Evolutionary conservation across 1,284 basidiomycete species (phyloP).

Genomic region (Boletus austroedulis): DNA sequence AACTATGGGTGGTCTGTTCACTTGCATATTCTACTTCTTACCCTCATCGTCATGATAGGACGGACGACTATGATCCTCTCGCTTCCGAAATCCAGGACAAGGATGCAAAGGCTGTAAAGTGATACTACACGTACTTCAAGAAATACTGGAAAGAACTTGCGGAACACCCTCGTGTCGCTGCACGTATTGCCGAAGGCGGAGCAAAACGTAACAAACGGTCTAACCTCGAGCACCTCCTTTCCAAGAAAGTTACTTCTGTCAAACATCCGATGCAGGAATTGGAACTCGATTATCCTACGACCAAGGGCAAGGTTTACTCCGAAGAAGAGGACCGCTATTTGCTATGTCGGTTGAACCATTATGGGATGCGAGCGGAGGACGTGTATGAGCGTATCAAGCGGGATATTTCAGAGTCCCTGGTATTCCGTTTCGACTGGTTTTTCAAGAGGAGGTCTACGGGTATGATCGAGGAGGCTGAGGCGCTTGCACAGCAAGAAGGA

Average conservation of each 20-base stretch:
- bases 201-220: constrained; percentile 85
- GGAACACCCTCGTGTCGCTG: constrained; percentile 82
- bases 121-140: constrained; percentile 86
- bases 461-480: constrained; percentile 86
- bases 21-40: no score
- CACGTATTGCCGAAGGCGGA: constrained; percentile 80
- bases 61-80: constrained; percentile 72
- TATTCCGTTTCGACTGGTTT: constrained; percentile 98
- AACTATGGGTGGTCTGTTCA: constrained; percentile 75
- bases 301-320: constrained; percentile 93
- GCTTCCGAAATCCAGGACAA: constrained; percentile 88
- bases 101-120: constrained; percentile 74
- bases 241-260: constrained; percentile 79
- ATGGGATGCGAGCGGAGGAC: constrained; percentile 95
- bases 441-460: constrained; percentile 89
- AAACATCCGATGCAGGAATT: constrained; percentile 92
- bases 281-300: constrained; percentile 90
- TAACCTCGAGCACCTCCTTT: constrained; percentile 74
- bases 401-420: constrained; percentile 96
- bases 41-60: constrained; percentile 42
- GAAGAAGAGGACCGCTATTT: constrained; percentile 98
- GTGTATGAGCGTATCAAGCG: constrained; percentile 96
- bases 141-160: constrained; percentile 78
- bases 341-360: constrained; percentile 86
- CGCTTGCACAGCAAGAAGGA: constrained; percentile 60